Percentiles rank a stretch among this genome's conserved stretches.
Conservation (phyloP, 2,329 filamentous ascomycete species). For the Ceratocystis cubensis region DNA sequence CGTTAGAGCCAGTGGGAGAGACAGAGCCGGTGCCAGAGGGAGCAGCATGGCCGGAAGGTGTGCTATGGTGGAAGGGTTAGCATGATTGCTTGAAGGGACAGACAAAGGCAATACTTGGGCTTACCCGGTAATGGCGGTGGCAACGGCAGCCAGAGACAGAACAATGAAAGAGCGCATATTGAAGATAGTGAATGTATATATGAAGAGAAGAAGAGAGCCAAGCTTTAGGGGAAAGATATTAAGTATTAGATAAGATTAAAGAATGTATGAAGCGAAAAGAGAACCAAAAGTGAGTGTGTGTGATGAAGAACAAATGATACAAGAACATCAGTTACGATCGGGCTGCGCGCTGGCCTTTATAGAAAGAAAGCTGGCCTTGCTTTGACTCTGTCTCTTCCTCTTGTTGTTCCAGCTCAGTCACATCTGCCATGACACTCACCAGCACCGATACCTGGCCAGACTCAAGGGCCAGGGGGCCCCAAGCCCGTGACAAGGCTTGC, state of each 20-base stretch:
- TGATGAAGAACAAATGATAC: neutral
- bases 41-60: slow-evolving; percentile 3
- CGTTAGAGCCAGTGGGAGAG: neutral
- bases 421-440: too few species aligned
- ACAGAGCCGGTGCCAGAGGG: neutral
- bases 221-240: neutral
- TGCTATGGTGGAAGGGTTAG: slow-evolving; percentile 6
- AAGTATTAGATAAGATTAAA: slow-evolving; percentile 11
- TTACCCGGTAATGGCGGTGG: slow-evolving; percentile 19
- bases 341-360: neutral
- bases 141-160: slow-evolving; percentile 16
- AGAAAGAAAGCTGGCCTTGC: neutral
- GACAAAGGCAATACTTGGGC: neutral
- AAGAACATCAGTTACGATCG: neutral
- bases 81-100: neutral
- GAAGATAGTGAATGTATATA: neutral
- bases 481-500: too few species aligned
- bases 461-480: too few species aligned
- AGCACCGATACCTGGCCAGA: too few species aligned
- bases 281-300: neutral
- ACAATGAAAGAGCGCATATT: slow-evolving; percentile 19
- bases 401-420: too few species aligned
- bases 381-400: too few species aligned
- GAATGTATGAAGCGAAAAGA: neutral
- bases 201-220: neutral